phyloP scores from a whole-genome alignment of 768 basidiomycete species.

The Leccinum obscurum region DNA sequence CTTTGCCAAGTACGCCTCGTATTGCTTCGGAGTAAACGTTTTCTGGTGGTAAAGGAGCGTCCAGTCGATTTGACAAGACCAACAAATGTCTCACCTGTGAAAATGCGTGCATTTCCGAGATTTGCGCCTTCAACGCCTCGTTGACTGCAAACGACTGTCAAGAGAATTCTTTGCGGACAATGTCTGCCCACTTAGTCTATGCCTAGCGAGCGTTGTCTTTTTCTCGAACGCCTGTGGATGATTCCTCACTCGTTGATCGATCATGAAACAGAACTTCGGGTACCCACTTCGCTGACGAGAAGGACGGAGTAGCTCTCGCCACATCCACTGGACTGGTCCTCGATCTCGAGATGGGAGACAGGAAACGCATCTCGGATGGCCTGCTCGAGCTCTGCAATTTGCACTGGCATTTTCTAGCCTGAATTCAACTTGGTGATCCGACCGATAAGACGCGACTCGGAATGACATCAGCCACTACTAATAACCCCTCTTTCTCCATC shows the following conservation, averaged over 20 bases:
- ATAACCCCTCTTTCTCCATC: conserved; percentile 2
- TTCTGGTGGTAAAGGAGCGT: conserved; percentile 43
- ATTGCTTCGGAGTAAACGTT: conserved; percentile 72
- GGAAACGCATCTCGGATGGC: conserved; percentile 64
- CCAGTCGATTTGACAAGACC: neutral
- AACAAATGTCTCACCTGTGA: conserved; percentile 60
- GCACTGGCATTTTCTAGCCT: conserved; percentile 55
- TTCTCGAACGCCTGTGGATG: conserved; percentile 66
- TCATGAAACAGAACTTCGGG: neutral
- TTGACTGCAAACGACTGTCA: conserved; percentile 54
- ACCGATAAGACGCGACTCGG: conserved; percentile 12
- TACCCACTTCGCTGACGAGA: conserved; percentile 71
- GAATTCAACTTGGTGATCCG: conserved; percentile 8
- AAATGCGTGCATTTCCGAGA: conserved; percentile 83
- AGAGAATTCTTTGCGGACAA: neutral
- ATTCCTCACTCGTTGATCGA: conserved; percentile 2
- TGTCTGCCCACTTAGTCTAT: conserved; percentile 57
- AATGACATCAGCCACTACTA: neutral
- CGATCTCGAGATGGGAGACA: conserved; percentile 67
- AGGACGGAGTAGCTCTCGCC: conserved; percentile 75
- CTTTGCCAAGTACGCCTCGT: conserved; percentile 48
- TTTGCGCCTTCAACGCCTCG: conserved; percentile 69
- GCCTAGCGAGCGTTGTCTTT: conserved; percentile 75
- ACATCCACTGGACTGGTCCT: conserved; percentile 79
- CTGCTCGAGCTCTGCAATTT: conserved; percentile 53